A percentile compares a stretch with the other conserved stretches of the same genome.
phyloP scores from a whole-genome alignment of 768 basidiomycete species.

The Peribolospora baueri region DNA sequence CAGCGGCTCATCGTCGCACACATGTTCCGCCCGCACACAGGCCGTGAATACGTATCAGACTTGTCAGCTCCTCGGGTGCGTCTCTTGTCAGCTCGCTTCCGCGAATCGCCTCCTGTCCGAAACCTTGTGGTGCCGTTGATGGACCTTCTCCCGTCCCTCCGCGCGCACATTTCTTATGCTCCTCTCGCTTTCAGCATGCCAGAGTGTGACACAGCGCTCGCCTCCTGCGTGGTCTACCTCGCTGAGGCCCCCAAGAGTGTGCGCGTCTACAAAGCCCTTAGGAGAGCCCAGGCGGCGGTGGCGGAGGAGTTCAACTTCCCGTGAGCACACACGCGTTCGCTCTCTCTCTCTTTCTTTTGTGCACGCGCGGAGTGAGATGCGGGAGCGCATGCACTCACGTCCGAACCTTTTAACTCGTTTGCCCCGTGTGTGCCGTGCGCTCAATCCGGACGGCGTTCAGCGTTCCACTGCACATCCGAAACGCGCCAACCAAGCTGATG shows the following conservation, averaged over 20 bases:
- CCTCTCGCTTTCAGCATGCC: constrained; percentile 31
- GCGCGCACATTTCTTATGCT: constrained; percentile 37
- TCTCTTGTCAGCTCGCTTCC: no score
- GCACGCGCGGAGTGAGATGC: not conserved
- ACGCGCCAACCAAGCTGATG: constrained; percentile 51
- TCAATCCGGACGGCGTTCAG: constrained; percentile 21
- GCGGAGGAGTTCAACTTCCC: constrained; percentile 1
- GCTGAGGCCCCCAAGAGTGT: constrained; percentile 65
- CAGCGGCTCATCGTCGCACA: not conserved
- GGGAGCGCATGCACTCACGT: not conserved
- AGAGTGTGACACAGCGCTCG: constrained; percentile 34
- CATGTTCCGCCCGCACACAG: constrained; percentile 5
- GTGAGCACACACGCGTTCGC: no score
- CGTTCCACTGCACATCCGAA: constrained; percentile 49
- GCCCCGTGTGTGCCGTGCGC: not conserved
- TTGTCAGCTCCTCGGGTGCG: constrained; percentile 16
- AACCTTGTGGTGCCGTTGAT: not conserved
- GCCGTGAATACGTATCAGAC: constrained; percentile 23
- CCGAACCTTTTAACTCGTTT: not conserved
- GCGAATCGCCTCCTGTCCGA: no score
- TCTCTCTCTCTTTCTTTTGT: not conserved
- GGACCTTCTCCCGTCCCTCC: constrained; percentile 28
- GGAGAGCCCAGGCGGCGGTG: constrained; percentile 20
- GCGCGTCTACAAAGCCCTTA: constrained; percentile 53
- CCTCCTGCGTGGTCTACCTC: constrained; percentile 52